Evolutionary conservation across 257 asterid genomes (phyloP), one percentile per base, ranked within the genome.

Genomic region (Verbascum thapsus): DNA sequence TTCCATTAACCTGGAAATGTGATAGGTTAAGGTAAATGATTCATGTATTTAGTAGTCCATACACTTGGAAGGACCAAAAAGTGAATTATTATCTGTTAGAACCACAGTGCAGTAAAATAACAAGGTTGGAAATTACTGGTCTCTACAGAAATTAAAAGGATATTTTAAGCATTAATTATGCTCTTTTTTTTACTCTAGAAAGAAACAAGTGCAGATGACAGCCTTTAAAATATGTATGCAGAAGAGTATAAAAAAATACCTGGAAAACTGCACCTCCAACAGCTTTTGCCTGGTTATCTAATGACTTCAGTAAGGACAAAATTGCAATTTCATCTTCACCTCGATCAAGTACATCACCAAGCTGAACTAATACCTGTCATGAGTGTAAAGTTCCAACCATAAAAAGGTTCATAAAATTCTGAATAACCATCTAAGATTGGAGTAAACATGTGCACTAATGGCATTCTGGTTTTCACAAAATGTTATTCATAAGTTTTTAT

Each of bases 301-400:
- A 74, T 16, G 97, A 88, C 78, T 73, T 85, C 65, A 92, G 73
- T 71, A 92, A 68, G 61, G 98, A 92, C 40, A 92, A 73, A 70
- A 92, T 92, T 45, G 98, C 97, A 61, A 92, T 81, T 80, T 92
- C 98, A 68, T 92, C 94, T 78, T 83, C 97, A 55, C 98, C 98
- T 71, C 98, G 61, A 68, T 92, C 98, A 53, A 92, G 96, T 63
- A 92, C 85, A 76, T 92, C 98, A 51, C 98, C 98, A 37, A 89
- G 89, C 78, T 92, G 98, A 71, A 92, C 78, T 67, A 92, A 64
- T 37, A 91, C 96, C 98, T 91, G 76, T 47, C 40, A 59, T 3
- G 61, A 52, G 72, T 34, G 44, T 18, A 37, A 34, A 50, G 19
- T 58, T 64, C 22, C 68, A 63, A 47, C 18, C n/a, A 67, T 37